phyloP scores from a whole-genome alignment of 495 filamentous ascomycete genomes.

The Ascodesmis nigricans region DNA sequence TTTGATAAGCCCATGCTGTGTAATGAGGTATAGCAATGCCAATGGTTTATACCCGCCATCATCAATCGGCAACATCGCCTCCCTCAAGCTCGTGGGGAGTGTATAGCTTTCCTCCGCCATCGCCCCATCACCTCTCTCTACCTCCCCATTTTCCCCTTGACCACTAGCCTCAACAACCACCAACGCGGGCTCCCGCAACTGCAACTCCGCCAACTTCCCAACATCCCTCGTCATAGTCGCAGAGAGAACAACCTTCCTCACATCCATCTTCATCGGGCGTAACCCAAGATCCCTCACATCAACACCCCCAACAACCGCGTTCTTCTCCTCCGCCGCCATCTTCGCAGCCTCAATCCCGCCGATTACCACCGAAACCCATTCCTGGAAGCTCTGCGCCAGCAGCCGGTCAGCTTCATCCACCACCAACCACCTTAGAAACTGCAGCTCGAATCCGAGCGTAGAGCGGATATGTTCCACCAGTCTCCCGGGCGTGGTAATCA shows the following conservation, averaged over 20 bases:
- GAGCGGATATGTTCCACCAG: constrained; percentile 74
- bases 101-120: constrained; percentile 26
- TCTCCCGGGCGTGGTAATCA: constrained; percentile 81
- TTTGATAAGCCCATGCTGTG: constrained; percentile 16
- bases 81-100: constrained; percentile 46
- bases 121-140: no score
- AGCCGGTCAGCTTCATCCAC: constrained; percentile 90
- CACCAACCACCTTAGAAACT: constrained; percentile 60
- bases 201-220: constrained; percentile 51
- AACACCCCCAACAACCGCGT: constrained; percentile 5
- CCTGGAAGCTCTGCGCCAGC: constrained; percentile 76
- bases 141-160: constrained; percentile 7
- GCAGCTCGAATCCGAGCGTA: constrained; percentile 56
- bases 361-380: constrained; percentile 63
- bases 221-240: constrained; percentile 87
- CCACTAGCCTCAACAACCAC: constrained; percentile 42
- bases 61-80: constrained; percentile 50
- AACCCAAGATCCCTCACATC: constrained; percentile 18
- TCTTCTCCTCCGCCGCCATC: constrained; percentile 23
- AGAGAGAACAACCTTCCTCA: constrained; percentile 33
- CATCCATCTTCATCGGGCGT: constrained; percentile 8
- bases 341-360: constrained; percentile 27
- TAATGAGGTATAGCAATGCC: constrained; percentile 46
- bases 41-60: constrained; percentile 66
- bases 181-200: constrained; percentile 49